phyloP scores from a whole-genome alignment of 2,329 filamentous ascomycete species.

The Chrysosporium queenslandicum region DNA sequence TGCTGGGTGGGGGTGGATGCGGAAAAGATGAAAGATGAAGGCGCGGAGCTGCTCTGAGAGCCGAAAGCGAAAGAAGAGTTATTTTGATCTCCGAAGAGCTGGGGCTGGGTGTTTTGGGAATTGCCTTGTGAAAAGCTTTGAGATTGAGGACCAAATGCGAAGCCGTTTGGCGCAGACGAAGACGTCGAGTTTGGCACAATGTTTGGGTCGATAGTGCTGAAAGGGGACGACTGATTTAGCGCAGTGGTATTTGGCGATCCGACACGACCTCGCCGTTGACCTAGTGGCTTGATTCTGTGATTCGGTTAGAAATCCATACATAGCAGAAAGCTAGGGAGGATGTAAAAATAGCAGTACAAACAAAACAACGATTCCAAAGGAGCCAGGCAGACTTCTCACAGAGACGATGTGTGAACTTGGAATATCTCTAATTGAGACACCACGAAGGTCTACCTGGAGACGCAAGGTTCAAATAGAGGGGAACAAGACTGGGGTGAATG shows the following conservation, averaged over 20 bases:
- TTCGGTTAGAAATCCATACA: slow-evolving; percentile 5
- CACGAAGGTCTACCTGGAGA: neutral
- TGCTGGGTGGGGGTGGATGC: slow-evolving; percentile 20
- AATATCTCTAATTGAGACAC: neutral
- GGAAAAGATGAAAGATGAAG: slow-evolving; percentile 29
- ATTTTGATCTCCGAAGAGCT: slow-evolving; percentile 24
- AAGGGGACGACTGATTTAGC: slow-evolving; percentile 21
- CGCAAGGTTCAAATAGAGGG: neutral
- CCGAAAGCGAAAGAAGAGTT: slow-evolving; percentile 17
- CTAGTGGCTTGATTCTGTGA: slow-evolving; percentile 26
- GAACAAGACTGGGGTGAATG: neutral
- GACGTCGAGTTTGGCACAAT: slow-evolving; percentile 20
- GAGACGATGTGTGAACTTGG: neutral
- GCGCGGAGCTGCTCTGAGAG: slow-evolving; percentile 16
- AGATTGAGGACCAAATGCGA: slow-evolving; percentile 30
- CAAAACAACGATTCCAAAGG: neutral
- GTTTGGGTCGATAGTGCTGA: slow-evolving; percentile 26
- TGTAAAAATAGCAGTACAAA: neutral
- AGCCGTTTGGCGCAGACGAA: slow-evolving; percentile 22
- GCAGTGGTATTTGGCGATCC: slow-evolving; percentile 18
- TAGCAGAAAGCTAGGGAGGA: neutral
- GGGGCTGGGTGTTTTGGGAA: slow-evolving; percentile 25
- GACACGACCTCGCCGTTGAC: slow-evolving; percentile 21
- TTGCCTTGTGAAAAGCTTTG: slow-evolving; percentile 28
- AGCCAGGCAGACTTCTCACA: neutral